Base-by-base conservation (phyloP, 1,284 basidiomycete species). In the Cutaneotrichosporon cavernicola region DNA sequence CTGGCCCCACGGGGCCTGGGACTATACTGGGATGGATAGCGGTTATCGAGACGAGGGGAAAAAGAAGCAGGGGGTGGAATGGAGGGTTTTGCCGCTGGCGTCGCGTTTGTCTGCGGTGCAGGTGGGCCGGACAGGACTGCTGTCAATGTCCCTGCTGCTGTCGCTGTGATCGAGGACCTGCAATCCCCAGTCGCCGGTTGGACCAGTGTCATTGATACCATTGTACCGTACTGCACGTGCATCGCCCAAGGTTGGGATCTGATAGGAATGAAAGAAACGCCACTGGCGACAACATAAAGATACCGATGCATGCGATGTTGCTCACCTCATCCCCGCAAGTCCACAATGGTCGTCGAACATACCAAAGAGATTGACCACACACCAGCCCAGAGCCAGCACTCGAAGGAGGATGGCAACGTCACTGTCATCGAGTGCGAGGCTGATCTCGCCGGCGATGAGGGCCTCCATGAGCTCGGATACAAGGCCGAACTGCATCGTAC, bases 381-480 rank as follows among this genome's bases (percentile, higher is more conserved):
- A 7, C 43, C 43, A 8, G 43, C 43, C 4, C 43, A 46, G 7
- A 46, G 22, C 9, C 16, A 4, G 9, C 52, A 43, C 57, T 46
- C 43, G 43, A 67, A 64, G 58, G 63, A 64, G 18, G 57, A 50
- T 2, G 65, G 65, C 16, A 62, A 64, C 18, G 40, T 67, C 18
- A 58, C 60, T 2, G 58, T 67, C 10, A 36, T 61, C 38, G 62
- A 55, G 30, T 32, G 43, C 5, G 57, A 53, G 9, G 60, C 26
- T 16, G 51, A 66, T 5, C 46, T 67, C 10, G 60, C 57, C 1
- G 63, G 63, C 6, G 65, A 67, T 36, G 65, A 64, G 60, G 65
- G 63, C 30, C 60, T 67, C 6, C 63, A 67, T 22, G 53, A 67
- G 32, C 60, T 67, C 5, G 65, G 65, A 16, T 67, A 67, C 65